Evolutionary conservation across 2,329 filamentous ascomycete genomes (phyloP), one percentile per base, ranked within the genome.

Genomic region (Trichoderma endophyticum): DNA sequence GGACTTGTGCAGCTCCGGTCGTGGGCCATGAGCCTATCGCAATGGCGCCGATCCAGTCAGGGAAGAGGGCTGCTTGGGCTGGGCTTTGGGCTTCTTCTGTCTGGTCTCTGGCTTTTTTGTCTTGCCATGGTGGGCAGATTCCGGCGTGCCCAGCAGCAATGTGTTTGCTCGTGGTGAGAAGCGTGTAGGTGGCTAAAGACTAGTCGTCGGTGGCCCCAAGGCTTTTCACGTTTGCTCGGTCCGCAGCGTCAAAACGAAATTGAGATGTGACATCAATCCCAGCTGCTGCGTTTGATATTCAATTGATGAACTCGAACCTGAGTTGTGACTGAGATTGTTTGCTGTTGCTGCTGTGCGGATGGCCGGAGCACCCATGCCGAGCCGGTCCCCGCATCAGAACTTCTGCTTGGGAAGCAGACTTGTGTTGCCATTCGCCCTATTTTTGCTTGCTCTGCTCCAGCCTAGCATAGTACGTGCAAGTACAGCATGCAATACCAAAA

Each of bases 121-220:
- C 63, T 56, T 56, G 30, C 26, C 28, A 65, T 63, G 60, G 60
- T 63, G 60, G 60, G 60, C 60, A 63, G 60, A 63, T 63, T 63
- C 9, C 36, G 24, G 36, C 18, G 60, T 48, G 34, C 60, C 60
- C 21, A 63, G 60, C 15, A 43, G 24, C 43, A 28, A 26, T 15
- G 36, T 30, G 34, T 24, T n/a, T 28, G 14, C 15, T 28, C 1
- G 15, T 11, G 18, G 30, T 59, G 56, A 21, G 14, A 60, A n/a
- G n/a, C 28, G 18, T 63, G 60, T 48, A 26, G 60, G 60, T 63
- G 60, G 60, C 60, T 63, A 28, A n/a, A 39, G 21, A 28, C 24
- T 63, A 43, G 15, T 34, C 26, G 26, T 32, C 9, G 56, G 28
- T 59, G 28, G 56, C 56, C 56, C 26, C 56, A 59, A 59, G 56